Base-by-base conservation (phyloP, 176 grass and related monocot species). In the Avena atlantica region DNA sequence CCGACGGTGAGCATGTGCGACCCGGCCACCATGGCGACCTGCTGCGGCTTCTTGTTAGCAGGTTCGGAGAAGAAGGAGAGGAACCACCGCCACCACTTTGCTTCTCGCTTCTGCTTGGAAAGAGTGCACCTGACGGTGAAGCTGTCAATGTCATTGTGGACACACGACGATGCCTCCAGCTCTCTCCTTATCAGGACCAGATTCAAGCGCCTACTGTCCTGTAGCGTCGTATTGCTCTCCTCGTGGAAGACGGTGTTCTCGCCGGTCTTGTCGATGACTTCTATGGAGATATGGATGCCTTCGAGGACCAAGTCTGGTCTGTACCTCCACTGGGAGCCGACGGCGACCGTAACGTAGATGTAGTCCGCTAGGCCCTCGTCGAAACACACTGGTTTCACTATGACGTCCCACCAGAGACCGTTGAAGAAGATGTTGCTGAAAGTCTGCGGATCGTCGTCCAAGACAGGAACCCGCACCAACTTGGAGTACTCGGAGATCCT, bases 131-230 rank as follows among this genome's bases (percentile, higher is more conserved):
- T 74, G 71, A 50, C 12, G 11, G 42, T 73, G 70, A 73, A 49
- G 11, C 40, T 27, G 27, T 27, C 27, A 27, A 27, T 7, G 70
- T 73, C 70, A 5, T 48, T 6, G 11, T 10, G 2, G 70, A 72
- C 40, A 45, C 70, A 72, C 19, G 70, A 72, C 2, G 70, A 72
- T 0, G 70, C 70, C 70, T 72, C 70, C 20, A 72, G 70, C 70
- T 72, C 40, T 40, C 70, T 72, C 70, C 70, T 72, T 0, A 0
- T 1, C 40, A 72, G 16, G 37, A 0, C 0, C 1, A 72, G 4
- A 45, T 23, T 4, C 1, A 73, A 13, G 51, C 51, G 3, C 12
- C 9, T 53, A 16, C 12, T 13, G 49, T 12, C 12, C 4, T 53
- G 2, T 53, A 53, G 51, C 0, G 27, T 27, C 27, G 27, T 27